Percentiles rank a stretch among this genome's conserved stretches.
These are phyloP conservation scores for Auricularia cornea DNA, from an alignment of 768 basidiomycete species.

Conservation along the genomic window DNA sequence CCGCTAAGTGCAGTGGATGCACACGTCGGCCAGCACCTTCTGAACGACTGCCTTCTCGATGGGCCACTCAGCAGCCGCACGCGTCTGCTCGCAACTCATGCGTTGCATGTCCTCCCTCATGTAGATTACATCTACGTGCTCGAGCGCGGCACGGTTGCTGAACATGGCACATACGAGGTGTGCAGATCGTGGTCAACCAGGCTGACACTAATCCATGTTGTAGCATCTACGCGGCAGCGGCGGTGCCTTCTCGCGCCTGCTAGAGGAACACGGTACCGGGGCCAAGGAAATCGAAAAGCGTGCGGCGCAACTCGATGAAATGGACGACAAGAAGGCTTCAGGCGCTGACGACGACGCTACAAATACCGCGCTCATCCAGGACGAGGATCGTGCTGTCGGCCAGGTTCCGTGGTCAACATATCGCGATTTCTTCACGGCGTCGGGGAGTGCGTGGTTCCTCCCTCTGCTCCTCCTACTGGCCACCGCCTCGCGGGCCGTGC, in stretches of 20 bases:
- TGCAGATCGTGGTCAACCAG: conserved; percentile 9
- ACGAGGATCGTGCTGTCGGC: conserved; percentile 50
- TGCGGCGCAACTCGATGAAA: conserved; percentile 14
- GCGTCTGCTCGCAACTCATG: conserved; percentile 54
- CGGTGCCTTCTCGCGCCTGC: conserved; percentile 39
- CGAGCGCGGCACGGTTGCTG: conserved; percentile 48
- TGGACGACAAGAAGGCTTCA: conserved; percentile 21
- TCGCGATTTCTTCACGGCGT: conserved; percentile 36
- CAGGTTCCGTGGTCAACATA: conserved; percentile 45
- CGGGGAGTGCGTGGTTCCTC: conserved; percentile 37
- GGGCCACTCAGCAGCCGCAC: conserved; percentile 49
- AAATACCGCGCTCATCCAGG: conserved; percentile 29
- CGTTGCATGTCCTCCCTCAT: conserved; percentile 49
- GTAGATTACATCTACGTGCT: conserved; percentile 58
- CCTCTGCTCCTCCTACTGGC: conserved; percentile 39
- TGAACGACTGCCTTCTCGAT: conserved; percentile 52
- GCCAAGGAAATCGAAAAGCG: conserved; percentile 16
- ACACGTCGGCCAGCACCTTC: conserved; percentile 58
- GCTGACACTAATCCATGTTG: conserved; percentile 1
- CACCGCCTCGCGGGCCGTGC: conserved; percentile 38
- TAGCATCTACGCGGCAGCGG: conserved; percentile 21
- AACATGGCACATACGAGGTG: conserved; percentile 54
- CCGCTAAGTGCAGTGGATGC: conserved; percentile 74
- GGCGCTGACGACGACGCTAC: conserved; percentile 15
- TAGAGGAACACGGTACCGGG: conserved; percentile 46